These are phyloP conservation scores for Hypholoma fasciculare DNA, from an alignment of 768 basidiomycete species.

Conservation along the genomic window DNA sequence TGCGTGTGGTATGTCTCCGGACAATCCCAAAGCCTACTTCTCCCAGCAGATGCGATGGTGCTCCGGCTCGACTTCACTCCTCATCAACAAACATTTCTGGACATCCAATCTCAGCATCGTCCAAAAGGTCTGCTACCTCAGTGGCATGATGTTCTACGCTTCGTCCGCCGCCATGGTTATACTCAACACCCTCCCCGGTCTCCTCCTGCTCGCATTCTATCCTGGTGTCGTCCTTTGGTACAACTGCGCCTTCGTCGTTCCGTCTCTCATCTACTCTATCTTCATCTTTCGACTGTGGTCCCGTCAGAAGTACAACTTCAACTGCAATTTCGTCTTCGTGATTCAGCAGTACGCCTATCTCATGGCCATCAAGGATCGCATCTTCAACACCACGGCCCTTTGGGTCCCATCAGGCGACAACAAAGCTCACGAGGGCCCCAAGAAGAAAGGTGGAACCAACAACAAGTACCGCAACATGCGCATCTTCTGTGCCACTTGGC, in stretches of 20 bases:
- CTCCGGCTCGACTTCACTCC: constrained; percentile 24
- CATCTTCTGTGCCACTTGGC: not conserved
- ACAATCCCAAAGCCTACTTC: constrained; percentile 26
- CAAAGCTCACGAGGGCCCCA: constrained; percentile 6
- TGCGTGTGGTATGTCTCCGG: constrained; percentile 26
- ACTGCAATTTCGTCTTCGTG: constrained; percentile 1
- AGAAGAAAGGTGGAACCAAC: not conserved
- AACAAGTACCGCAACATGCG: constrained; percentile 1
- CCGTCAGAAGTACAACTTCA: constrained; percentile 19
- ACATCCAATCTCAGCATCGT: constrained; percentile 22
- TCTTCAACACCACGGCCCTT: constrained; percentile 24
- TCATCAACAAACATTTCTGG: constrained; percentile 27
- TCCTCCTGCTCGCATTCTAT: constrained; percentile 21
- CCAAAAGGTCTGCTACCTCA: constrained; percentile 27
- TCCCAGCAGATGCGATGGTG: constrained; percentile 32
- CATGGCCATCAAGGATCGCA: constrained; percentile 28
- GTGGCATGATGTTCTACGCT: constrained; percentile 27
- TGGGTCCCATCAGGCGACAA: constrained; percentile 28
- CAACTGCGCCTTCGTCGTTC: constrained; percentile 26
- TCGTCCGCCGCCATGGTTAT: constrained; percentile 23
- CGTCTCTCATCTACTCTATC: constrained; percentile 25
- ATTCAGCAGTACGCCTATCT: constrained; percentile 16
- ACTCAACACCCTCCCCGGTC: constrained; percentile 22
- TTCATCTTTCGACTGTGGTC: constrained; percentile 27
- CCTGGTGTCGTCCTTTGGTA: constrained; percentile 24